These are phyloP conservation scores for Zygoascus hellenicus DNA, from an alignment of 1,139 yeast genomes.

Conservation along the genomic window DNA sequence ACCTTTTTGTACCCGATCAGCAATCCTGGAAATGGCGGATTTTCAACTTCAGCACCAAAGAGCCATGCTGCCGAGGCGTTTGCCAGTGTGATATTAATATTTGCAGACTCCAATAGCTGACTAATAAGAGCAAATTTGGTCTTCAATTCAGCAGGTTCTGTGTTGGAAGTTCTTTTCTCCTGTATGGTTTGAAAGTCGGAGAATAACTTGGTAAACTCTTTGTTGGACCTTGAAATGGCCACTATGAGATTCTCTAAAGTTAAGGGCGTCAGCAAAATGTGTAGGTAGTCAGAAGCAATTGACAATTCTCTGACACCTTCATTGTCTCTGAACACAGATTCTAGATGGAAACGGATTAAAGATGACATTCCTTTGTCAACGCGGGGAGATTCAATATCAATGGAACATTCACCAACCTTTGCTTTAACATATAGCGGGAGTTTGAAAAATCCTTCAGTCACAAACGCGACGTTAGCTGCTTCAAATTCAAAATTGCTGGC, in stretches of 20 bases:
- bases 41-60: slow-evolving; percentile 41
- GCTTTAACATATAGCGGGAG: not conserved
- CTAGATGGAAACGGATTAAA: not conserved
- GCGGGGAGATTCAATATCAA: slow-evolving; percentile 3
- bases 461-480: not conserved
- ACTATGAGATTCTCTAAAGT: not conserved
- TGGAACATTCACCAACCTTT: not conserved
- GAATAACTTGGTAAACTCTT: no score
- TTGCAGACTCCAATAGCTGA: not conserved
- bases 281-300: not conserved
- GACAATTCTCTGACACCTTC: not conserved
- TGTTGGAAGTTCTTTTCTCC: no score
- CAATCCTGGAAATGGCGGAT: slow-evolving; percentile 51
- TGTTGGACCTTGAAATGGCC: not conserved
- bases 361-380: not conserved
- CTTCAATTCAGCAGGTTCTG: not conserved
- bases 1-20: slow-evolving; percentile 61
- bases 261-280: not conserved
- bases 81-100: not conserved
- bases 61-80: slow-evolving; percentile 64
- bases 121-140: not conserved
- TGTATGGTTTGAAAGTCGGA: no score
- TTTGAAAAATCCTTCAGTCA: not conserved
- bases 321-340: not conserved
- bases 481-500: not conserved